Evolutionary conservation across 2,329 filamentous ascomycete species (phyloP).

Genomic region (Alternaria sp.): DNA sequence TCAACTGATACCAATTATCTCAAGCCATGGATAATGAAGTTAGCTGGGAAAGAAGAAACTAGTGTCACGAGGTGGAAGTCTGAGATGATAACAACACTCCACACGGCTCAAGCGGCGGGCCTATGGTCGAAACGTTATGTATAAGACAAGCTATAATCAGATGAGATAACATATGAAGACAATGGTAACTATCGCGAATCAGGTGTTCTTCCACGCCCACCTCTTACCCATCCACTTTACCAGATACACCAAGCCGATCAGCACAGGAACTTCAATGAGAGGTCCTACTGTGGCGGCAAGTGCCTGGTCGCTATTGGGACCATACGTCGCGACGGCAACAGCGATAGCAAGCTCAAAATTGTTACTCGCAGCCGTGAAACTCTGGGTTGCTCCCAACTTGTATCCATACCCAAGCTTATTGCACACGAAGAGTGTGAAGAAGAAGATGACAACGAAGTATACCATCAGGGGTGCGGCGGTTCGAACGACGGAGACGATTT

Average conservation of each 20-base stretch:
- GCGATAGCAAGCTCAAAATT: constrained; percentile 90
- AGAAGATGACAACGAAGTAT: constrained; percentile 79
- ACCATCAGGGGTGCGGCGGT: constrained; percentile 80
- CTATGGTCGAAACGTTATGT: too few species aligned
- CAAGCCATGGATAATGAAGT: too few species aligned
- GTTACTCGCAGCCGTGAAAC: constrained; percentile 85
- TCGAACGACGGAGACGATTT: constrained; percentile 79
- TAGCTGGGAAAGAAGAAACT: too few species aligned
- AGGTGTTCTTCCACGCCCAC: constrained; percentile 56
- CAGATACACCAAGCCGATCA: constrained; percentile 77
- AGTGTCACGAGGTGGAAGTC: too few species aligned
- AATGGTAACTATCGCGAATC: not conserved
- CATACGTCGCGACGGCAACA: constrained; percentile 80
- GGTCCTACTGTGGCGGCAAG: constrained; percentile 81
- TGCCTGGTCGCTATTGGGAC: constrained; percentile 76
- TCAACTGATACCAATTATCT: too few species aligned
- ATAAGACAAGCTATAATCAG: too few species aligned
- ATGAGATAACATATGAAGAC: too few species aligned
- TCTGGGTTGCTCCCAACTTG: constrained; percentile 73
- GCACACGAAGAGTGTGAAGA: constrained; percentile 67
- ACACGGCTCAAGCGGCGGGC: too few species aligned
- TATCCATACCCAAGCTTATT: constrained; percentile 73
- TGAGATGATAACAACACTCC: too few species aligned
- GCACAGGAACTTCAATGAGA: constrained; percentile 80
- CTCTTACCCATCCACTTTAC: constrained; percentile 65